These are phyloP conservation scores for Pleurozium schreberi DNA, from an alignment of 225 moss, liverwort and hornwort genomes.

Conservation along the genomic window DNA sequence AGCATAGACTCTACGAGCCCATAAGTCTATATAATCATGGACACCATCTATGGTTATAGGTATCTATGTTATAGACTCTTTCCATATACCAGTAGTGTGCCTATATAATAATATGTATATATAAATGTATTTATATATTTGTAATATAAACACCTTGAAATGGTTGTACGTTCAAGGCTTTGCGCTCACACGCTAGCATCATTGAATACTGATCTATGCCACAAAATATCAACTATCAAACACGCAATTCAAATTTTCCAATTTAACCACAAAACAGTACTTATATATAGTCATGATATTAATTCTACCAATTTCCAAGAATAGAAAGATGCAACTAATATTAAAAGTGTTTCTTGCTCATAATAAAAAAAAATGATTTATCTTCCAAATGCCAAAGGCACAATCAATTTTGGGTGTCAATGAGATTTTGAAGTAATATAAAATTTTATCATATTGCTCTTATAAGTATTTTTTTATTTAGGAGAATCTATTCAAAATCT, in stretches of 20 bases:
- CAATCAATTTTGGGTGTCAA: not conserved
- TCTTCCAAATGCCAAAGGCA: not conserved
- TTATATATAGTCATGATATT: rapidly evolving
- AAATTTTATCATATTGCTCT: not conserved
- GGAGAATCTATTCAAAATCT: not conserved
- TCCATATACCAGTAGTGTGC: too few relatives aligned
- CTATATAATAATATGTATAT: too few relatives aligned
- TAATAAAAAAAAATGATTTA: not conserved
- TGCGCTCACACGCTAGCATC: too few relatives aligned
- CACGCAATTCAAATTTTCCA: rapidly evolving
- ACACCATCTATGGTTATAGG: too few relatives aligned
- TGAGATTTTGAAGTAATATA: not conserved
- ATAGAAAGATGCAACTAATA: not conserved
- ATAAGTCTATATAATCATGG: too few relatives aligned
- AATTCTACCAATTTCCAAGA: rapidly evolving
- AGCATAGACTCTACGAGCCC: too few relatives aligned
- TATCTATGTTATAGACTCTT: too few relatives aligned
- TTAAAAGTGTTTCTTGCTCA: not conserved
- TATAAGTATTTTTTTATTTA: not conserved
- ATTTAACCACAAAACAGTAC: rapidly evolving
- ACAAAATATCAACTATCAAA: not conserved
- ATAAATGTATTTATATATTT: too few relatives aligned
- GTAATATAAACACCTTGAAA: too few relatives aligned
- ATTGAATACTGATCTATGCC: rapidly evolving
- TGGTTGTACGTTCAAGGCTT: too few relatives aligned